Conservation (phyloP, 2,329 filamentous ascomycete genomes). For the Cercospora sp. region DNA sequence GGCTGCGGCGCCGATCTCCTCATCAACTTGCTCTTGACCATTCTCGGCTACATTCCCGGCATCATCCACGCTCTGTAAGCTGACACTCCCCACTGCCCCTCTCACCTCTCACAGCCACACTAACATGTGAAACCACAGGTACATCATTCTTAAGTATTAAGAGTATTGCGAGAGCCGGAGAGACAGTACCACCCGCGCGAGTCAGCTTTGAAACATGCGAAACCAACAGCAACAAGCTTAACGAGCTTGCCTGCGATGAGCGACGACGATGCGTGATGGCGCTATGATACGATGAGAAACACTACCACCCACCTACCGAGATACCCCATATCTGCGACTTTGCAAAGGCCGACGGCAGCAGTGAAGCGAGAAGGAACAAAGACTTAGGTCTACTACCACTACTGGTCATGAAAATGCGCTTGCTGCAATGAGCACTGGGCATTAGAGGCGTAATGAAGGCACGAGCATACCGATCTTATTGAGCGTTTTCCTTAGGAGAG, state of each 20-base stretch:
- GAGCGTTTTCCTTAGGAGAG: not conserved
- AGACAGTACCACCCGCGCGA: not conserved
- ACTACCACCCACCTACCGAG: conserved; percentile 1
- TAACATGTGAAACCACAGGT: conserved; percentile 46
- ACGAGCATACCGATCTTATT: conserved; percentile 8
- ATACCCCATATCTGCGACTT: conserved; percentile 13
- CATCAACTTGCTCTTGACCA: conserved; percentile 87
- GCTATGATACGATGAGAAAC: not conserved
- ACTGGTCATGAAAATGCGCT: not conserved
- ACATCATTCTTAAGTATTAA: conserved; percentile 91
- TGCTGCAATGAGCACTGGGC: conserved; percentile 8
- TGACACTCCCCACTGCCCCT: not conserved
- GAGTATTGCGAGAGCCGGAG: conserved; percentile 1
- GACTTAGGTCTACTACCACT: not conserved
- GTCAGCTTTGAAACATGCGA: not conserved
- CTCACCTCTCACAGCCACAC: not conserved
- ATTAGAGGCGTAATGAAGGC: conserved; percentile 9
- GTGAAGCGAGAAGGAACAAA: not conserved
- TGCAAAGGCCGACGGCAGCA: not conserved
- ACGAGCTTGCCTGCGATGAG: not conserved
- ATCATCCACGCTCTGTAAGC: conserved; percentile 88
- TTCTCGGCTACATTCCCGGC: conserved; percentile 57
- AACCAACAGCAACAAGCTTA: not conserved
- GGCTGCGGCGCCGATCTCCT: conserved; percentile 83
- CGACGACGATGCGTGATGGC: not conserved